Percentiles rank a stretch among this genome's conserved stretches.
Evolutionary conservation across 768 basidiomycete genomes (phyloP).

Genomic region (Tephrocybe sp.): DNA sequence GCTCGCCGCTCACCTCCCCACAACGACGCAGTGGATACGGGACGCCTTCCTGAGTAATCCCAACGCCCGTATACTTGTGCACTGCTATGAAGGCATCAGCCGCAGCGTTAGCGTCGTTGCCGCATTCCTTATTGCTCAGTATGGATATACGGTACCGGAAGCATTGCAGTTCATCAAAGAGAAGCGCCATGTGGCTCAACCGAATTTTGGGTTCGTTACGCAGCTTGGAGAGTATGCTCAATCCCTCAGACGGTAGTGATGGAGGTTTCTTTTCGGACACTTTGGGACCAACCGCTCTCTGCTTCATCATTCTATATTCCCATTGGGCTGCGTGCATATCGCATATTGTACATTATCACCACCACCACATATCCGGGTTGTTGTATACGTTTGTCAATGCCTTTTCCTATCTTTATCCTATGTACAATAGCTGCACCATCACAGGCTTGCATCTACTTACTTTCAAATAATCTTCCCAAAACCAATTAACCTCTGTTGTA

Average conservation of each 20-base stretch:
- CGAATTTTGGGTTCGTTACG: slow-evolving; percentile 70
- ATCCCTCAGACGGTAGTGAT: slow-evolving; percentile 23
- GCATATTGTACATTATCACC: slow-evolving; percentile 2
- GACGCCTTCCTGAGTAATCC: slow-evolving; percentile 50
- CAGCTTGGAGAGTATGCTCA: slow-evolving; percentile 71
- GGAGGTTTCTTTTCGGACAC: background rate
- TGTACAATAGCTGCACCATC: slow-evolving; percentile 14
- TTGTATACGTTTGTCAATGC: background rate
- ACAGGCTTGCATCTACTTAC: background rate
- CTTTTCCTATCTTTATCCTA: slow-evolving; percentile 7
- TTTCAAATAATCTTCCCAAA: background rate
- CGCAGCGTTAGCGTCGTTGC: slow-evolving; percentile 72
- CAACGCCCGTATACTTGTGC: slow-evolving; percentile 65
- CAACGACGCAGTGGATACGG: slow-evolving; percentile 57
- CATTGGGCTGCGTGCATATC: slow-evolving; percentile 1
- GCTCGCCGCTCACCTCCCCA: slow-evolving; percentile 67
- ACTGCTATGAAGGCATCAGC: slow-evolving; percentile 73
- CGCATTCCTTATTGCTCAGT: slow-evolving; percentile 65
- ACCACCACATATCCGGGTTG: slow-evolving; percentile 3
- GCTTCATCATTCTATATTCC: no score
- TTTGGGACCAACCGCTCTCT: no score
- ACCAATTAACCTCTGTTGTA: slow-evolving; percentile 13
- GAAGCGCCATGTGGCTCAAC: slow-evolving; percentile 57
- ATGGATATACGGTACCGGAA: slow-evolving; percentile 54
- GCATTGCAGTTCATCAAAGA: slow-evolving; percentile 61